Percentiles rank a stretch among this genome's conserved stretches.
phyloP scores from a whole-genome alignment of 768 basidiomycete species.

The Suillus weaverae region DNA sequence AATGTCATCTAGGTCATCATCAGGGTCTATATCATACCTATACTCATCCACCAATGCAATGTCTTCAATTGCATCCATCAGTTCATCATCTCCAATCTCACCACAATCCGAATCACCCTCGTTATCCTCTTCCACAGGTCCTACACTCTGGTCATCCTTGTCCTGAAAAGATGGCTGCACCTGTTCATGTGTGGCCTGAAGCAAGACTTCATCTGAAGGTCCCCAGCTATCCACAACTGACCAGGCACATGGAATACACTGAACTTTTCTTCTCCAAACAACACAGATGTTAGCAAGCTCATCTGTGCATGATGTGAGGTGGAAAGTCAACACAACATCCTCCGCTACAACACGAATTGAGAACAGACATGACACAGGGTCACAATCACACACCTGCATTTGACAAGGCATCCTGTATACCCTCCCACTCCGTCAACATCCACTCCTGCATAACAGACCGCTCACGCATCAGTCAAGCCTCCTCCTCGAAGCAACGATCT shows the following conservation, averaged over 20 bases:
- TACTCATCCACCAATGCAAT: conserved; percentile 14
- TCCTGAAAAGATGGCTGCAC: background rate
- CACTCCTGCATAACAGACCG: background rate
- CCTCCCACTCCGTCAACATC: too few species aligned
- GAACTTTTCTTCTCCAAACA: too few species aligned
- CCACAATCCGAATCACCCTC: background rate
- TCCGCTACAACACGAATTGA: too few species aligned
- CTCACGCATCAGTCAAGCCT: background rate
- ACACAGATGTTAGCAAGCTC: too few species aligned
- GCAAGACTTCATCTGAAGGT: conserved; percentile 6
- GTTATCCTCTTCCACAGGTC: background rate
- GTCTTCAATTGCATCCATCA: conserved; percentile 8
- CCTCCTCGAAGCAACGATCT: background rate
- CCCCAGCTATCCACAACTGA: conserved; percentile 7
- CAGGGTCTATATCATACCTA: too few species aligned
- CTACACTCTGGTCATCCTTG: background rate
- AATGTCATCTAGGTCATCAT: too few species aligned
- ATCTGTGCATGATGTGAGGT: too few species aligned
- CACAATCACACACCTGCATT: too few species aligned
- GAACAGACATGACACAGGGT: too few species aligned
- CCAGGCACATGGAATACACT: background rate
- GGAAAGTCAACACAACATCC: too few species aligned
- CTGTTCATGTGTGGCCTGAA: background rate
- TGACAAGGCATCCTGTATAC: too few species aligned
- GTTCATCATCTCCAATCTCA: conserved; percentile 6